Evolutionary conservation across 768 basidiomycete genomes (phyloP).

Genomic region (Agaricus subrufescens): DNA sequence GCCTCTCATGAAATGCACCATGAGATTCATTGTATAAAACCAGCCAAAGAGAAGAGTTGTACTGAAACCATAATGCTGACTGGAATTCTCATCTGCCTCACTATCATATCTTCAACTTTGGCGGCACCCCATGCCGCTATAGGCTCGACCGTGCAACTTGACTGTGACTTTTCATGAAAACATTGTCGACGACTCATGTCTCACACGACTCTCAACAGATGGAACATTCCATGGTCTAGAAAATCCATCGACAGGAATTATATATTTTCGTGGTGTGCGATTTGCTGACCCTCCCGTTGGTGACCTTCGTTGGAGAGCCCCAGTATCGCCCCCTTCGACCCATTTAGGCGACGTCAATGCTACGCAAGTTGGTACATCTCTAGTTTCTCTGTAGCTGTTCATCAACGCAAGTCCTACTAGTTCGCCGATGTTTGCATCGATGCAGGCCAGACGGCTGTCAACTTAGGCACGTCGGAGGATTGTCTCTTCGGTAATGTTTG

Average conservation of each 20-base stretch:
- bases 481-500: constrained; percentile 39
- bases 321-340: constrained; percentile 31
- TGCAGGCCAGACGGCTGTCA: constrained; percentile 23
- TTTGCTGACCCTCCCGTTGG: constrained; percentile 40
- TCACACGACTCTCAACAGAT: constrained; percentile 19
- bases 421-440: constrained; percentile 30
- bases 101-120: background rate
- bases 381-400: background rate
- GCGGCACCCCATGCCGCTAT: background rate
- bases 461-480: constrained; percentile 31
- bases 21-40: too few relatives aligned
- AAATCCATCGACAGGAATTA: constrained; percentile 26
- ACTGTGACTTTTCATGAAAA: background rate
- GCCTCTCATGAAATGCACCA: too few relatives aligned
- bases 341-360: constrained; percentile 33
- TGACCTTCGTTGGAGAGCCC: constrained; percentile 34
- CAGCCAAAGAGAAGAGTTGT: too few relatives aligned
- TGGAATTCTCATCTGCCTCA: background rate
- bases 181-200: background rate
- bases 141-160: background rate
- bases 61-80: background rate
- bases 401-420: constrained; percentile 15
- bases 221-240: constrained; percentile 30
- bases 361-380: constrained; percentile 19
- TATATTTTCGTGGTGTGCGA: constrained; percentile 35